These are phyloP conservation scores for Metschnikowia lunata DNA, from an alignment of 805 yeast genomes.

Conservation along the genomic window DNA sequence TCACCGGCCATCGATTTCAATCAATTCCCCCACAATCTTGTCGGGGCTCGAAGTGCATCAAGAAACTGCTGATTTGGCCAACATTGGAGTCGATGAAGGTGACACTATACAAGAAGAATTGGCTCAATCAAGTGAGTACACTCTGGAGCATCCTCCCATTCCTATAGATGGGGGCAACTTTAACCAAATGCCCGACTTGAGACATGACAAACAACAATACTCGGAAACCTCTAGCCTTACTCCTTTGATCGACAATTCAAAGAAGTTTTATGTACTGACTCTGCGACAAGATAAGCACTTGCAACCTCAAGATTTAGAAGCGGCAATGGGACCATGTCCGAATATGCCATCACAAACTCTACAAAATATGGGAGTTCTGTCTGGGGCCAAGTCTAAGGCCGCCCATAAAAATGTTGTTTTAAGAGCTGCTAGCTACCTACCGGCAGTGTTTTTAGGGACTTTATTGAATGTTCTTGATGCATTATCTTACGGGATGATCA, in stretches of 20 bases:
- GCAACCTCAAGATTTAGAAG: constrained; percentile 2
- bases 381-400: neutral
- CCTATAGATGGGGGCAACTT: constrained; percentile 13
- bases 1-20: constrained; percentile 24
- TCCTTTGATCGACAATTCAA: constrained; percentile 13
- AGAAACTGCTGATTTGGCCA: constrained; percentile 53
- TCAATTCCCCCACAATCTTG: constrained; percentile 42
- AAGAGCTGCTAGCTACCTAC: constrained; percentile 49
- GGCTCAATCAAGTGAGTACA: constrained; percentile 9
- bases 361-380: neutral
- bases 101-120: constrained; percentile 11
- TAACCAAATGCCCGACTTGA: neutral
- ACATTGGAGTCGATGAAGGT: constrained; percentile 44
- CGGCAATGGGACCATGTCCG: constrained; percentile 8
- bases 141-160: constrained; percentile 21
- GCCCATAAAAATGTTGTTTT: constrained; percentile 11
- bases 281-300: constrained; percentile 2
- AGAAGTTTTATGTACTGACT: constrained; percentile 7
- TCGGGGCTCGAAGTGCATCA: constrained; percentile 50
- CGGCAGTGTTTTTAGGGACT: constrained; percentile 83
- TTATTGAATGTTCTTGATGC: constrained; percentile 88
- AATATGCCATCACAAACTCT: constrained; percentile 5
- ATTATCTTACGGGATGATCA: constrained; percentile 93
- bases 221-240: constrained; percentile 8
- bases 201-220: constrained; percentile 1